These are phyloP conservation scores for Melastoma malabathricum DNA, from an alignment of 345 rosid genomes.

Conservation along the genomic window DNA sequence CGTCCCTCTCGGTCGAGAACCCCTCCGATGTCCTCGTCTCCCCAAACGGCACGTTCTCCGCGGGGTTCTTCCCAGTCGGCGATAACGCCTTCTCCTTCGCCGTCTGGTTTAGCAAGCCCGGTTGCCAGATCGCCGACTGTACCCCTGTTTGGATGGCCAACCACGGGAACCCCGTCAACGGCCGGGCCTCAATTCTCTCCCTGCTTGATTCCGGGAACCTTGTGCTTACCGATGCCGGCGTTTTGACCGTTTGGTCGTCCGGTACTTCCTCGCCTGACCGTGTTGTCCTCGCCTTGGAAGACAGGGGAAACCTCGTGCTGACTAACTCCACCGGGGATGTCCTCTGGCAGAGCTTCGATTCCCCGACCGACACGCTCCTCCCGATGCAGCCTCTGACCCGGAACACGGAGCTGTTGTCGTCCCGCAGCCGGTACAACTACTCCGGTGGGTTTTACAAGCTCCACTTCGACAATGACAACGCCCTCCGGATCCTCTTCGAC, in stretches of 20 bases:
- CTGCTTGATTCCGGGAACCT: constrained; percentile 10
- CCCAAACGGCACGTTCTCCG: constrained; percentile 12
- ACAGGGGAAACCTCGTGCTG: constrained; percentile 21
- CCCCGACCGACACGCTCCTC: constrained; percentile 31
- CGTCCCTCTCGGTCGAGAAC: constrained; percentile 15
- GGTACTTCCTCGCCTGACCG: constrained; percentile 1
- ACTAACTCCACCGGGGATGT: neutral
- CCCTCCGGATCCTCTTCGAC: constrained; percentile 13
- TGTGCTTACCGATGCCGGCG: constrained; percentile 16
- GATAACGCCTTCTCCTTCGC: constrained; percentile 20
- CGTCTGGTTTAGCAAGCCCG: constrained; percentile 15
- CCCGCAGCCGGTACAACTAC: constrained; percentile 15
- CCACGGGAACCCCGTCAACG: constrained; percentile 24
- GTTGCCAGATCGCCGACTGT: constrained; percentile 1
- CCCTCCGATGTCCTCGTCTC: constrained; percentile 13
- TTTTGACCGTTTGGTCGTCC: constrained; percentile 8
- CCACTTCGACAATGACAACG: constrained; percentile 13
- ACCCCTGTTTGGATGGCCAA: constrained; percentile 34
- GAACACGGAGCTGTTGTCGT: constrained; percentile 14
- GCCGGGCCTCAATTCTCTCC: constrained; percentile 19
- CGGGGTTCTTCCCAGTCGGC: constrained; percentile 21
- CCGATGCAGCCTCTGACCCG: constrained; percentile 19
- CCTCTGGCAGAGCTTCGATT: constrained; percentile 23
- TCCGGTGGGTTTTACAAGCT: constrained; percentile 18
- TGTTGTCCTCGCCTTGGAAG: constrained; percentile 4